phyloP scores from a whole-genome alignment of 495 filamentous ascomycete species.

The Talaromyces adpressus region DNA sequence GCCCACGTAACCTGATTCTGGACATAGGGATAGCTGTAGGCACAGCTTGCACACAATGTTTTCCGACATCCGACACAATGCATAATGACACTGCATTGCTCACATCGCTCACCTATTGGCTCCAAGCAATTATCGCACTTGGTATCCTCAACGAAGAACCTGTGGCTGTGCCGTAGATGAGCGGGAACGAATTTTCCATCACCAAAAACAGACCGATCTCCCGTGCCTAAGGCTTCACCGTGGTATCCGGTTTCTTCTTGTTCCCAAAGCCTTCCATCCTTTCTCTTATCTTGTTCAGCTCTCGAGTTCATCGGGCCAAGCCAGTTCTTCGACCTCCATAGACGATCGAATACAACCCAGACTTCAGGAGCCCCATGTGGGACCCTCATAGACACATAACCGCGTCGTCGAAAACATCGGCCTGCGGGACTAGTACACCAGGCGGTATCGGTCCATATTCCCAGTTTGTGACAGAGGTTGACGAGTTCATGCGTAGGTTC shows the following conservation, averaged over 20 bases:
- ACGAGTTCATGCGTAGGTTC: constrained; percentile 57
- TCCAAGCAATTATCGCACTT: constrained; percentile 50
- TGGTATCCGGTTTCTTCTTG: constrained; percentile 46
- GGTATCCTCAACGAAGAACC: constrained; percentile 43
- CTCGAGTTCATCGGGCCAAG: constrained; percentile 37
- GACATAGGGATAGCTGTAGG: constrained; percentile 50
- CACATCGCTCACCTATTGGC: constrained; percentile 48
- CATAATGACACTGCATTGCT: constrained; percentile 58
- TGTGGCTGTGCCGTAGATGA: constrained; percentile 49
- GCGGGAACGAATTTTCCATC: constrained; percentile 49
- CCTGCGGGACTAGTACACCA: constrained; percentile 57
- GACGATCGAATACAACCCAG: constrained; percentile 58
- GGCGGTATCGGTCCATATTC: constrained; percentile 58
- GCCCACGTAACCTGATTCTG: constrained; percentile 20
- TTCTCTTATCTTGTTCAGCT: constrained; percentile 11
- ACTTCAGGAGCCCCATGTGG: constrained; percentile 47
- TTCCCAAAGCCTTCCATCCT: constrained; percentile 51
- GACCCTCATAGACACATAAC: constrained; percentile 49
- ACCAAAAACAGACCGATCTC: constrained; percentile 29
- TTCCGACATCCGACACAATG: constrained; percentile 57
- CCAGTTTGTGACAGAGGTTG: constrained; percentile 52
- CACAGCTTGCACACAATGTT: constrained; percentile 55
- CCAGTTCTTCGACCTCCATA: constrained; percentile 55
- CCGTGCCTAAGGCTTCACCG: constrained; percentile 49
- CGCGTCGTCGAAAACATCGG: constrained; percentile 48